phyloP scores from a whole-genome alignment of 306 rosid genomes.

The Cucurbita moschata region DNA sequence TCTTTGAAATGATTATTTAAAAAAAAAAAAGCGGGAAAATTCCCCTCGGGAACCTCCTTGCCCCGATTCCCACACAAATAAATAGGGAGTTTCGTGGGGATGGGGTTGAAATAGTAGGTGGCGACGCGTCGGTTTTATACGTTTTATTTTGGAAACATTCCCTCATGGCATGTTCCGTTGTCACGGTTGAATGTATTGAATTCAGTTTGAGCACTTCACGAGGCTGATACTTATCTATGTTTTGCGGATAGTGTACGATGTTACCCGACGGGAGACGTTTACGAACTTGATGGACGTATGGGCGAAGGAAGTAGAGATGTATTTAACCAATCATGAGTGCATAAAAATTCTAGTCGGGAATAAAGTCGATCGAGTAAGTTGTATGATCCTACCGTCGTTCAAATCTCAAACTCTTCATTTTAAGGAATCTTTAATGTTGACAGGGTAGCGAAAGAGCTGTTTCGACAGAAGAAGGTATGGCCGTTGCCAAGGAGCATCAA shows the following conservation, averaged over 20 bases:
- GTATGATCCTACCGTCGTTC: background rate
- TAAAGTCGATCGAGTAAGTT: slow-evolving; percentile 73
- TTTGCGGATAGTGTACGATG: slow-evolving; percentile 58
- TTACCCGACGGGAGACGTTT: slow-evolving; percentile 72
- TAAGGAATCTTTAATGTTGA: background rate
- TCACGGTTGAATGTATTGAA: background rate
- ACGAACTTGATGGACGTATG: slow-evolving; percentile 54
- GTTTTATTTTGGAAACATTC: background rate
- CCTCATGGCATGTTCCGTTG: background rate
- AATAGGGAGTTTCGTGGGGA: too few species aligned
- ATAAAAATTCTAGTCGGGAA: slow-evolving; percentile 78
- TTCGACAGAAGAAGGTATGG: slow-evolving; percentile 56
- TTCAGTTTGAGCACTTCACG: background rate
- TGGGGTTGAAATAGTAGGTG: too few species aligned
- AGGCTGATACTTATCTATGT: background rate
- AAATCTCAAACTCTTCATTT: background rate
- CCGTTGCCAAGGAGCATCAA: slow-evolving; percentile 48
- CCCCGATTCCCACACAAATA: too few species aligned
- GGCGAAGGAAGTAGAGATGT: slow-evolving; percentile 77
- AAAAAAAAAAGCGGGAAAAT: too few species aligned
- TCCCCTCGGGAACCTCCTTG: too few species aligned
- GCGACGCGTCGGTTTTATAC: background rate
- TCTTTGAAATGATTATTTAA: too few species aligned
- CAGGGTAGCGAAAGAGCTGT: slow-evolving; percentile 58
- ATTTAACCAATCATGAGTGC: slow-evolving; percentile 50